Percentiles rank a stretch among this genome's conserved stretches.
Conservation (phyloP, 176 grass and related monocot genomes). For the Triticum dicoccoides region DNA sequence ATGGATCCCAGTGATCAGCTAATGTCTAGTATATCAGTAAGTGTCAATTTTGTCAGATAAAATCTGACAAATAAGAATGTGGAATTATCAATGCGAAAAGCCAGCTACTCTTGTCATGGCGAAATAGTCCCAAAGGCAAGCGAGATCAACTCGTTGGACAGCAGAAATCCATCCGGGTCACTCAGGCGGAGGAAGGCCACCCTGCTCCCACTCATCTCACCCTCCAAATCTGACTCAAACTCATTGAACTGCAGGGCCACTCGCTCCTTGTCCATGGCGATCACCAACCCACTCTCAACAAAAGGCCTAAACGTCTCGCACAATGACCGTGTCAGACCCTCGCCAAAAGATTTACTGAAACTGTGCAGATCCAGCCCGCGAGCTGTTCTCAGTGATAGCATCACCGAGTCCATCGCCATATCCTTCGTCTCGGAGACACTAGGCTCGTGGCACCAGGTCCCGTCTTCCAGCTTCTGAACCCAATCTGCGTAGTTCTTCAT, state of each 20-base stretch:
- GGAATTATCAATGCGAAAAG: background rate
- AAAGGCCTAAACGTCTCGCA: conserved; percentile 60
- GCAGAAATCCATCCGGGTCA: conserved; percentile 82
- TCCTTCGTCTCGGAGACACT: conserved; percentile 50
- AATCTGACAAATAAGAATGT: background rate
- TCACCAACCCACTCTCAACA: conserved; percentile 66
- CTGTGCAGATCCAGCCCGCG: conserved; percentile 59
- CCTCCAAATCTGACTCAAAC: conserved; percentile 43
- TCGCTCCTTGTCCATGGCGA: conserved; percentile 57
- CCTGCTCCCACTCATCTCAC: conserved; percentile 33
- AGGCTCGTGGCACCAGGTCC: conserved; percentile 34
- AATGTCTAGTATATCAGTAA: conserved; percentile 1
- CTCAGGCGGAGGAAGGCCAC: conserved; percentile 67
- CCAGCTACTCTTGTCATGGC: conserved; percentile 27
- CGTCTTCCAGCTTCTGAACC: conserved; percentile 68
- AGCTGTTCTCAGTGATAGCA: conserved; percentile 84
- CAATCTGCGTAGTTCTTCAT: conserved; percentile 77
- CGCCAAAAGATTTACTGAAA: conserved; percentile 68
- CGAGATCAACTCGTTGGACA: conserved; percentile 91
- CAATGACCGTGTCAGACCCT: conserved; percentile 36
- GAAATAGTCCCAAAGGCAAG: conserved; percentile 81
- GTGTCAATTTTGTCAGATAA: background rate
- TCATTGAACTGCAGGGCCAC: conserved; percentile 36
- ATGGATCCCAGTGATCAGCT: background rate
- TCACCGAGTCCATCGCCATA: conserved; percentile 83